Base-by-base conservation (phyloP, 2,329 filamentous ascomycete species). In the Colletotrichum eleusines region DNA sequence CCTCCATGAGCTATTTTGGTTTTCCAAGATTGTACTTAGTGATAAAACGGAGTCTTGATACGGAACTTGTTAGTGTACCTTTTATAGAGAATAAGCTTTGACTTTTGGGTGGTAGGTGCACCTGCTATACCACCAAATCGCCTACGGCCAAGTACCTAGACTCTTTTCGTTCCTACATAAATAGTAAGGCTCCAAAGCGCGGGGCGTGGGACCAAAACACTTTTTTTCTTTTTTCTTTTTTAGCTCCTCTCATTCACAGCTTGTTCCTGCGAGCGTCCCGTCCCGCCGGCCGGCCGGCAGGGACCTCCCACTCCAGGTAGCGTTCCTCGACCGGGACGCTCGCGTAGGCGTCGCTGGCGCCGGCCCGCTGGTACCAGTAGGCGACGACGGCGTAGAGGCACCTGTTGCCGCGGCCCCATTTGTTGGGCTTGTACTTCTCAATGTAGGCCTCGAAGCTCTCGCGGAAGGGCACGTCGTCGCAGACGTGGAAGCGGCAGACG, bases 341-440 rank as follows among this genome's bases (percentile, higher is more conserved):
- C 9, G 33, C 38, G 51, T 71, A 71, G 3, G 64, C 42, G 23
- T 71, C 68, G 16, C 18, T n/a, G 20, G 35, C 44, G 8, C 64
- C 58, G 11, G 68, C 58, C 44, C 20, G 48, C 51, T 71, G 68
- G 28, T 71, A 71, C 68, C 68, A 71, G 53, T 71, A 71, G 38
- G 68, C 68, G 20, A 71, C 68, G 4, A 71, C 68, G 0, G 51
- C 64, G 4, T 71, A 71, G 5, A 68, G 44, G 16, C 68, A 71
- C 8, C 59, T 66, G 8, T 71, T 71, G 0, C 58, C 58, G 6
- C 53, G 44, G 16, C 68, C 68, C 68, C 68, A 71, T 28, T 59
- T 40, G 44, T 71, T 71, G 11, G 68, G 64, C 38, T 71, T 71
- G 28, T 71, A 71, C 51, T 71, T 71, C 18, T 71, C 68, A 14